These are phyloP conservation scores for Aureobasidium pullulans DNA, from an alignment of 2,329 filamentous ascomycete genomes.

Conservation along the genomic window DNA sequence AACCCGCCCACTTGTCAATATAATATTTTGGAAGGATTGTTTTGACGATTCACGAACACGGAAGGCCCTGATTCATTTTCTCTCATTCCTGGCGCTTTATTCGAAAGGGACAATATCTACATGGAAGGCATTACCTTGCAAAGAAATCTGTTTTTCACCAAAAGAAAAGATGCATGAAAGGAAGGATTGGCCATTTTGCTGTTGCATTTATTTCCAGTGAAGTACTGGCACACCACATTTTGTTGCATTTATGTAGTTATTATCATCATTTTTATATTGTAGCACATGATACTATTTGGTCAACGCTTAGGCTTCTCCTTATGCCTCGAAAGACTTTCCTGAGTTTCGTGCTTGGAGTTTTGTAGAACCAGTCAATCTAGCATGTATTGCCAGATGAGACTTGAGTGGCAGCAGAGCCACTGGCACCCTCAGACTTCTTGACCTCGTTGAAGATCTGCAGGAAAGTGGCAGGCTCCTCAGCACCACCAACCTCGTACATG, in stretches of 20 bases:
- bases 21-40: neutral
- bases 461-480: constrained; percentile 63
- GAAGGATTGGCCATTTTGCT: neutral
- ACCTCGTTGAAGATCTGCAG: constrained; percentile 58
- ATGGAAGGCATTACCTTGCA: neutral
- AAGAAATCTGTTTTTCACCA: neutral
- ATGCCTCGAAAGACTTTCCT: neutral
- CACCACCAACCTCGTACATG: constrained; percentile 56
- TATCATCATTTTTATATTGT: neutral
- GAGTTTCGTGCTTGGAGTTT: neutral
- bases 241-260: constrained; percentile 9
- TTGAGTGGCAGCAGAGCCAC: neutral
- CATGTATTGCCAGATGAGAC: constrained; percentile 10
- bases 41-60: constrained; percentile 10
- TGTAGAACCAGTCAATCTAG: neutral
- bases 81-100: neutral
- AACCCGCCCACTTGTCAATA: neutral
- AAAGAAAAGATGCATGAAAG: constrained; percentile 1
- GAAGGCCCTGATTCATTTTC: neutral
- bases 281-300: neutral
- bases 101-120: neutral
- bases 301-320: neutral
- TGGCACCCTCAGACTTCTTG: constrained; percentile 34
- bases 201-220: neutral
- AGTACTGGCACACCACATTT: neutral